Evolutionary conservation across 352 stramenopile genomes (phyloP), one percentile per base, ranked within the genome.

Genomic region (Pythium sp.): DNA sequence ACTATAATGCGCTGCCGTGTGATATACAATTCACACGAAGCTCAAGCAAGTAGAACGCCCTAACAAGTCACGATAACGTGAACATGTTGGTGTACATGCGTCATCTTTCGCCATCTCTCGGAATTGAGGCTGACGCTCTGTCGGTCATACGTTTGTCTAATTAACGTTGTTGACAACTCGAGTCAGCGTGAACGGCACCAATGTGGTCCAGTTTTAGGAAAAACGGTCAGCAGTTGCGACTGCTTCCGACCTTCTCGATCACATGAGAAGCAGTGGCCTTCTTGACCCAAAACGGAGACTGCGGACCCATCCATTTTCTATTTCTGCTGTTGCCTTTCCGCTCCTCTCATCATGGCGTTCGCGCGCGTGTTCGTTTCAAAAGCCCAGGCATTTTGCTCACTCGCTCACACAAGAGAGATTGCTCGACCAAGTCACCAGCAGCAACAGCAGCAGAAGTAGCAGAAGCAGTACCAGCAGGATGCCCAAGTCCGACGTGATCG

Each of bases 401-500:
- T 15, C 36, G 36, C 36, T 15, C 26, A 32, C 26, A 22, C 26
- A 36, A 59, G 34, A 41, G 14, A 47, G 38, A 47, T 47, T 20
- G 38, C 38, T n/a, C 28, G 7, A 41, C 2, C 28, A 20, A 59
- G 26, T 26, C 54, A 59, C 12, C n/a, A 54, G 22, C 46, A 54
- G 7, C 34, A 26, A 26, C 15, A 41, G 1, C 61, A 56, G 1
- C 26, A 65, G 59, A 30, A 65, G 18, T 47, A 59, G 15, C 61
- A 24, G 15, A 4, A 14, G 53, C 32, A 7, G 18, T 28, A 43
- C 24, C 7, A 58, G 14, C 43, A 61, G 30, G 41, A 91, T 89
- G 83, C 71, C 79, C 49, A 69, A 69, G 58, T 75, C 73, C 65
- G 77, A 77, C 67, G 77, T 91, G 59, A 80, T 92, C 58, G 82